Conservation (phyloP, 148 eudicot species). For the Amaranthus hypochondriacus region DNA sequence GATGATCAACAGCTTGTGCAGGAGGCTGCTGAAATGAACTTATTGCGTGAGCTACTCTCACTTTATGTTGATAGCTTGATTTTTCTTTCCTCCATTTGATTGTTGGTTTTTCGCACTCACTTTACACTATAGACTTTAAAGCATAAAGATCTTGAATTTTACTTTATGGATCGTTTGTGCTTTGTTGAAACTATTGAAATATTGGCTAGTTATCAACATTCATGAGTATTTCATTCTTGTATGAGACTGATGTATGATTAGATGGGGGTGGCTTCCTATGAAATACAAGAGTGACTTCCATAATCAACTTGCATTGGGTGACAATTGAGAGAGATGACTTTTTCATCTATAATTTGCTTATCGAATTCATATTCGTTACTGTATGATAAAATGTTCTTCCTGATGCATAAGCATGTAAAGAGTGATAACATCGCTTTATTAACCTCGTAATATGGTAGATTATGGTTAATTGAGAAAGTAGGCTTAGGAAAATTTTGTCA, state of each 20-base stretch:
- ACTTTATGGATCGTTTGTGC: not conserved
- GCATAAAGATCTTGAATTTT: too few species aligned
- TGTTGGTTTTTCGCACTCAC: not conserved
- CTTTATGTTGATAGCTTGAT: not conserved
- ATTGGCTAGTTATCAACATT: not conserved
- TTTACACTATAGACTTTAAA: not conserved
- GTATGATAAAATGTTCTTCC: not conserved
- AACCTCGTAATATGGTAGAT: not conserved
- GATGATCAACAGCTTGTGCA: constrained; percentile 68
- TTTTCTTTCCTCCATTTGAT: not conserved
- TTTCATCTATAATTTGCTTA: not conserved
- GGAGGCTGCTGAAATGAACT: constrained; percentile 57
- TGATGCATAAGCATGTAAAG: not conserved
- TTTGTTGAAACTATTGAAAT: not conserved
- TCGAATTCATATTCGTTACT: not conserved
- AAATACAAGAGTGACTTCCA: not conserved
- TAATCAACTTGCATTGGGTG: not conserved
- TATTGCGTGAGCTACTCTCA: constrained; percentile 48
- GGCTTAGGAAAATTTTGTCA: not conserved
- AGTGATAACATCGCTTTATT: not conserved
- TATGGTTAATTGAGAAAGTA: not conserved
- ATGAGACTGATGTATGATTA: not conserved
- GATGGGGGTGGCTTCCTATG: not conserved
- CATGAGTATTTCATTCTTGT: not conserved
- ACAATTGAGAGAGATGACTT: not conserved